Percentiles rank a stretch among this genome's conserved stretches.
Evolutionary conservation across 192 early-diverging fungal species (phyloP).

Genomic region (Entomortierella beljakovae): DNA sequence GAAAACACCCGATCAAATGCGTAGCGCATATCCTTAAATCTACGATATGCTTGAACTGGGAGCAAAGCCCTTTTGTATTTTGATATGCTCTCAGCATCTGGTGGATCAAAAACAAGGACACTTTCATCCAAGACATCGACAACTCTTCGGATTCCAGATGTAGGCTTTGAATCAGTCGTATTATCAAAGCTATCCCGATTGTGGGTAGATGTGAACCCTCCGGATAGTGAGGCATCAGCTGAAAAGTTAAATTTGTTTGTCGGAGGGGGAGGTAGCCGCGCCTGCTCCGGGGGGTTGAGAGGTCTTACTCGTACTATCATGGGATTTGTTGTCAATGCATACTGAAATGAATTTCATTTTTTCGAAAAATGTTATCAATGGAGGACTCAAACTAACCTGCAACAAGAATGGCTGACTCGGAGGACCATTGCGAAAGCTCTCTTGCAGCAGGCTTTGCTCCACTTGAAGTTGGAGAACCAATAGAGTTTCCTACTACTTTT

Average conservation of each 20-base stretch:
- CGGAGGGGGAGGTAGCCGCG: constrained; percentile 51
- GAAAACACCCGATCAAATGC: constrained; percentile 84
- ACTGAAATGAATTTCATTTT: too few species aligned
- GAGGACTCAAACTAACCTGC: constrained; percentile 24
- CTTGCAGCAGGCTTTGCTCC: too few species aligned
- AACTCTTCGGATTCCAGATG: constrained; percentile 50
- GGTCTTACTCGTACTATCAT: constrained; percentile 73
- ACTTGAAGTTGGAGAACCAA: too few species aligned
- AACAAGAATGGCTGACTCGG: constrained; percentile 49
- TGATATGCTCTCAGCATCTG: constrained; percentile 59
- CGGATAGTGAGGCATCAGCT: constrained; percentile 41
- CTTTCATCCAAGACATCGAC: constrained; percentile 75
- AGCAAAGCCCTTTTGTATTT: constrained; percentile 49
- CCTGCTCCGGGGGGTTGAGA: constrained; percentile 64
- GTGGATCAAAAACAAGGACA: constrained; percentile 82
- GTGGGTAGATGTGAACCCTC: constrained; percentile 1
- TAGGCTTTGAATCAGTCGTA: neutral
- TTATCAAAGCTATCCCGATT: constrained; percentile 13
- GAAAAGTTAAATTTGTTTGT: constrained; percentile 60
- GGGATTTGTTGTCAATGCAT: too few species aligned
- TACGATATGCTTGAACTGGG: constrained; percentile 70
- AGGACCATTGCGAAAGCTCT: constrained; percentile 33
- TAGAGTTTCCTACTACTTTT: too few species aligned
- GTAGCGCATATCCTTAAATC: constrained; percentile 78
- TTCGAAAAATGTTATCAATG: too few species aligned